phyloP scores from a whole-genome alignment of 192 early-diverging fungal species.

The Gamsiella multidivaricata region DNA sequence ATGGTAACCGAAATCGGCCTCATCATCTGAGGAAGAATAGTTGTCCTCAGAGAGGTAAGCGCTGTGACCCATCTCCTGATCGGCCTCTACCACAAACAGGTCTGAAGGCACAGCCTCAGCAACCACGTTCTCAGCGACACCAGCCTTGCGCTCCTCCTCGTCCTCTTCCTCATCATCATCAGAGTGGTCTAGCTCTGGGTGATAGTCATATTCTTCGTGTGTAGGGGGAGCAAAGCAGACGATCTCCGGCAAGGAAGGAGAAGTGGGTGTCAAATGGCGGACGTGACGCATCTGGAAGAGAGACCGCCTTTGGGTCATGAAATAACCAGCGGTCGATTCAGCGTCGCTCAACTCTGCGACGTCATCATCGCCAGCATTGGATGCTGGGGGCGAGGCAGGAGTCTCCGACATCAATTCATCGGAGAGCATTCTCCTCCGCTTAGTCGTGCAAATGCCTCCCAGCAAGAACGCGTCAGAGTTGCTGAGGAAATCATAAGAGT shows the following conservation, averaged over 20 bases:
- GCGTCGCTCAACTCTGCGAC: constrained; percentile 39
- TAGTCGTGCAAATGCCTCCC: constrained; percentile 42
- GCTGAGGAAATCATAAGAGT: constrained; percentile 48
- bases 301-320: constrained; percentile 18
- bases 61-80: constrained; percentile 15
- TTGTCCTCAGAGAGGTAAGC: constrained; percentile 45
- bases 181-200: constrained; percentile 46
- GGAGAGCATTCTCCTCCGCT: constrained; percentile 40
- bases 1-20: constrained; percentile 38
- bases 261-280: constrained; percentile 49
- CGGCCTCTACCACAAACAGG: constrained; percentile 37
- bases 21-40: constrained; percentile 52
- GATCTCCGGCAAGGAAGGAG: constrained; percentile 49
- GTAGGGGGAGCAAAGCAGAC: constrained; percentile 52
- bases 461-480: constrained; percentile 45
- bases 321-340: constrained; percentile 24
- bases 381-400: constrained; percentile 50
- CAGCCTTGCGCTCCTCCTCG: constrained; percentile 23
- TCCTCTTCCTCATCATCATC: constrained; percentile 55
- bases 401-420: constrained; percentile 39
- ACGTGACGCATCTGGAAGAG: constrained; percentile 47
- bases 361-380: constrained; percentile 54
- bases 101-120: constrained; percentile 4
- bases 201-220: constrained; percentile 52
- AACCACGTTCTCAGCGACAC: constrained; percentile 1